These are phyloP conservation scores for Tolypocladium capitatum DNA, from an alignment of 2,329 filamentous ascomycete species.

Conservation along the genomic window DNA sequence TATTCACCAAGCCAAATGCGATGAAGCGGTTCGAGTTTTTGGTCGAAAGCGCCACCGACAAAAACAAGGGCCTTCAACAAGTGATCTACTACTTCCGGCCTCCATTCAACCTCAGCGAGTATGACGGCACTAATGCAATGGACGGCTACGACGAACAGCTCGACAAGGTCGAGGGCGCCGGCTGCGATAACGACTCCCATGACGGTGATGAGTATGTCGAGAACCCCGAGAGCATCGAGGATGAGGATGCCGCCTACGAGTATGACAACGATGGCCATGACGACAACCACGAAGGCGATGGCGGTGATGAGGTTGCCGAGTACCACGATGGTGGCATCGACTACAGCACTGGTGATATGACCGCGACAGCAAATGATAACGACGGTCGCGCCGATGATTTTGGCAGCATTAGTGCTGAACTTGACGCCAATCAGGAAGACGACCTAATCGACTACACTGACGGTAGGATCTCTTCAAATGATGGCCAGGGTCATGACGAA, in stretches of 20 bases:
- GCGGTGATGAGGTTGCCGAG: background rate
- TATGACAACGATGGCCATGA: conserved; percentile 7
- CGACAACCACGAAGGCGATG: background rate
- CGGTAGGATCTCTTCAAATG: background rate
- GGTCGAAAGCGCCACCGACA: conserved; percentile 27
- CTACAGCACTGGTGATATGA: background rate
- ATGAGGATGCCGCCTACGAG: background rate
- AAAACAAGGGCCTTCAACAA: conserved; percentile 27
- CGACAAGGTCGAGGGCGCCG: background rate
- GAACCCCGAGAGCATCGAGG: background rate
- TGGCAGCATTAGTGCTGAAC: background rate
- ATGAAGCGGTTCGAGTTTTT: conserved; percentile 25
- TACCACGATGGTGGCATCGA: background rate
- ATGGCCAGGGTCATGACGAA: background rate
- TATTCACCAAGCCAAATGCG: conserved; percentile 26
- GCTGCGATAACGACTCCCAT: conserved; percentile 2
- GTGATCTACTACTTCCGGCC: conserved; percentile 24
- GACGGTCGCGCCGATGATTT: background rate
- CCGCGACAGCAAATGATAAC: background rate
- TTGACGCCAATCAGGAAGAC: background rate
- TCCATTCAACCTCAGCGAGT: conserved; percentile 6
- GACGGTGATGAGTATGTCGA: background rate
- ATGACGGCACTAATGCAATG: conserved; percentile 1
- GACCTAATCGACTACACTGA: conserved; percentile 1
- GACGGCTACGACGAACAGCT: conserved; percentile 8